phyloP scores from a whole-genome alignment of 169 alveolate genomes.

The Cryptosporidium sp. region DNA sequence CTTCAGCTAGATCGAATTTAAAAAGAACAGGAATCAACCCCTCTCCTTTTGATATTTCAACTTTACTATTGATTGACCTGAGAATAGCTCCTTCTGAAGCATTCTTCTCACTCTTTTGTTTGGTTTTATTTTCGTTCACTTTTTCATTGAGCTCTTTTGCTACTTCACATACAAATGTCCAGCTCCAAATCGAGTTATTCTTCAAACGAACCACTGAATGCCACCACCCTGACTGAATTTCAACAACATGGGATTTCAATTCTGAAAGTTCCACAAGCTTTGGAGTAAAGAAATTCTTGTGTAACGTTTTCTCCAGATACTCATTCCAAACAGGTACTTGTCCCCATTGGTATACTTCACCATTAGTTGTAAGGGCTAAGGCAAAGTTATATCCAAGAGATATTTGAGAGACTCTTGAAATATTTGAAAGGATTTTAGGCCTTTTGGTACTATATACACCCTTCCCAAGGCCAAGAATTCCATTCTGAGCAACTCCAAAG shows the following conservation, averaged over 20 bases:
- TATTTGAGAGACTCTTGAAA: conserved; percentile 42
- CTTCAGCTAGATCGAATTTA: conserved; percentile 68
- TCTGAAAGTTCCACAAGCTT: conserved; percentile 13
- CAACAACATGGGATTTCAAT: conserved; percentile 32
- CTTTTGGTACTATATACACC: conserved; percentile 70
- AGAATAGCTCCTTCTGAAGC: conserved; percentile 16
- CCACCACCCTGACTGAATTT: conserved; percentile 75
- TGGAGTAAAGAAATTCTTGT: conserved; percentile 43
- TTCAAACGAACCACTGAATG: conserved; percentile 64
- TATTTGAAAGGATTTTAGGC: conserved; percentile 50
- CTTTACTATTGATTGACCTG: conserved; percentile 4
- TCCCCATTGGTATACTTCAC: conserved; percentile 74
- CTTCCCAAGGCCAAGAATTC: conserved; percentile 67
- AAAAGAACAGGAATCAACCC: conserved; percentile 31
- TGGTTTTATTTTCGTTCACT: background rate
- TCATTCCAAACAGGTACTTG: conserved; percentile 67
- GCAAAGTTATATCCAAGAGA: conserved; percentile 66
- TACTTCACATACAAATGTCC: conserved; percentile 41
- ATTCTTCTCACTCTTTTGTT: background rate
- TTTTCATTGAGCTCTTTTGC: background rate
- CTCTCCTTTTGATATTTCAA: conserved; percentile 11
- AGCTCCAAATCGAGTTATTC: conserved; percentile 35
- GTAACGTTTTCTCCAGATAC: conserved; percentile 16
- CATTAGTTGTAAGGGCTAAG: conserved; percentile 50
- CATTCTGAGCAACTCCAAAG: conserved; percentile 67